Evolutionary conservation across 1,284 basidiomycete genomes (phyloP).

Genomic region (Schizophyllum amplum): DNA sequence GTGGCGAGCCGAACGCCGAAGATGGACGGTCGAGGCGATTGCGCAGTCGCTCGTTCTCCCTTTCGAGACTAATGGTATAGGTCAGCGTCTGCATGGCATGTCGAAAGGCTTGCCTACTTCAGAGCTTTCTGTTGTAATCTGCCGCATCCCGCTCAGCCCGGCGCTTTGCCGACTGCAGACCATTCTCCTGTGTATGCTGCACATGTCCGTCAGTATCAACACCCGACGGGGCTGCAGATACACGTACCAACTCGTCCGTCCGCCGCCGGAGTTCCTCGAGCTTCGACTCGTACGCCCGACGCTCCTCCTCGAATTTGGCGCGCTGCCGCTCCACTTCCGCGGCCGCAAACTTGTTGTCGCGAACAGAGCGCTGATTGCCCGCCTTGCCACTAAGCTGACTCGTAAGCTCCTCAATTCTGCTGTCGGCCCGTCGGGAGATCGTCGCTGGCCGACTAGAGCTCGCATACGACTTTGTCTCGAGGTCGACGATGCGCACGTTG

Average conservation of each 20-base stretch:
- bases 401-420: conserved; percentile 65
- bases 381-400: conserved; percentile 43
- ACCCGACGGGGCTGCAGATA: conserved; percentile 1
- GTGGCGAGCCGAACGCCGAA: conserved; percentile 20
- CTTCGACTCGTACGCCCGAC: conserved; percentile 49
- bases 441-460: conserved; percentile 52
- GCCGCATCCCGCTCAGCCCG: conserved; percentile 68
- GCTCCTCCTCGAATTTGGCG: conserved; percentile 55
- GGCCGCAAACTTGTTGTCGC: conserved; percentile 46
- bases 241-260: conserved; percentile 50
- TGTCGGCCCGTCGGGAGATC: conserved; percentile 50
- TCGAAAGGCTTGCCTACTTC: conserved; percentile 36
- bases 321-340: conserved; percentile 56
- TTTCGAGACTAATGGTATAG: conserved; percentile 42
- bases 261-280: conserved; percentile 44
- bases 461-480: conserved; percentile 71
- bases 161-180: conserved; percentile 62
- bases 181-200: conserved; percentile 65
- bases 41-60: conserved; percentile 64
- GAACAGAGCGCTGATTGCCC: conserved; percentile 36
- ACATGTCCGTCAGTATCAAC: conserved; percentile 7
- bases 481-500: conserved; percentile 71
- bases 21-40: conserved; percentile 48
- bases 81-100: conserved; percentile 3
- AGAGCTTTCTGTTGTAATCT: conserved; percentile 64